A percentile compares a stretch with the other conserved stretches of the same genome.
These are phyloP conservation scores for Fusarium irregulare DNA, from an alignment of 2,329 filamentous ascomycete genomes.

Conservation along the genomic window DNA sequence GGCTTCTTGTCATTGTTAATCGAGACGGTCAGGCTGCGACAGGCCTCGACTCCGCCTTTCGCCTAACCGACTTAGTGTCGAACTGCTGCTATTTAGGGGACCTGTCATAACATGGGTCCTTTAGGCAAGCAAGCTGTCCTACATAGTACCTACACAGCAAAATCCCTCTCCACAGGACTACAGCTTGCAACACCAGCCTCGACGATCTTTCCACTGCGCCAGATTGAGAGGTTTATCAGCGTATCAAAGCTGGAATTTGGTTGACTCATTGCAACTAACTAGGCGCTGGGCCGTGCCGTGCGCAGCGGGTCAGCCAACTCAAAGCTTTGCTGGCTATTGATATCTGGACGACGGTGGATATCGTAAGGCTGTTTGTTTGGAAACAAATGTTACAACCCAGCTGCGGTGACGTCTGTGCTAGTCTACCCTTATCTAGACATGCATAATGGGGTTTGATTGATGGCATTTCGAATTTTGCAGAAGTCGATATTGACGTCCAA, in stretches of 20 bases:
- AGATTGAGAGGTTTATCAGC: slow-evolving; percentile 1
- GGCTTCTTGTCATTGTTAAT: slow-evolving; percentile 26
- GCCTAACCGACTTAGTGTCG: slow-evolving; percentile 4
- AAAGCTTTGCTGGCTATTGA: slow-evolving; percentile 26
- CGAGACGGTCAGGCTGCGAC: slow-evolving; percentile 12
- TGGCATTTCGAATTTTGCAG: not conserved
- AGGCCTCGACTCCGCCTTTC: slow-evolving; percentile 30
- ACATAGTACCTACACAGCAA: not conserved
- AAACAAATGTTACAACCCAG: slow-evolving; percentile 3
- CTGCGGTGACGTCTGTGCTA: not conserved
- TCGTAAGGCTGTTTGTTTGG: not conserved
- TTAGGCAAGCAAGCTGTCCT: slow-evolving; percentile 16
- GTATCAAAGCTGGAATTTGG: slow-evolving; percentile 5
- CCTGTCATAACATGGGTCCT: slow-evolving; percentile 21
- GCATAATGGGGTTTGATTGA: not conserved
- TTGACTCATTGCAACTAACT: slow-evolving; percentile 17
- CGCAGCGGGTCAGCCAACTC: slow-evolving; percentile 29
- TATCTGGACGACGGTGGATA: not conserved
- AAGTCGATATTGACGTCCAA: slow-evolving; percentile 3
- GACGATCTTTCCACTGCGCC: slow-evolving; percentile 16
- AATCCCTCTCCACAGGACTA: slow-evolving; percentile 25
- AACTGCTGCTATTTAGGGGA: slow-evolving; percentile 41
- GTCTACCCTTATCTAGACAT: not conserved
- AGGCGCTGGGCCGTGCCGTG: slow-evolving; percentile 14
- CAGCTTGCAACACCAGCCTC: slow-evolving; percentile 29